A percentile compares a stretch with the other conserved stretches of the same genome.
These are phyloP conservation scores for Sideroxylon spinosum DNA, from an alignment of 179 eudicot species.

Conservation along the genomic window DNA sequence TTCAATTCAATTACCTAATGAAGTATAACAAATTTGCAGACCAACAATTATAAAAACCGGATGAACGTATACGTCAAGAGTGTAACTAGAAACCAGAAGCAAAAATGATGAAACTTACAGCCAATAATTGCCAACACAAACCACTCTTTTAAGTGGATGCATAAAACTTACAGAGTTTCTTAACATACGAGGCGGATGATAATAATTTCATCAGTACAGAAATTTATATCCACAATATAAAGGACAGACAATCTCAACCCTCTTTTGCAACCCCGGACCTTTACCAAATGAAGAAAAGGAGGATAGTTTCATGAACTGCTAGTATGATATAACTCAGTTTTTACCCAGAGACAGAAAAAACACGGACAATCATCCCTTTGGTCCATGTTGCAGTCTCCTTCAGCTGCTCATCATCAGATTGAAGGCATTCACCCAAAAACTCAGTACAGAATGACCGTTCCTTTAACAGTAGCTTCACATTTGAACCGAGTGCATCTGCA, in stretches of 20 bases:
- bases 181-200: not conserved
- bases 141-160: slow-evolving; percentile 20
- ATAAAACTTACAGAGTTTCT: not conserved
- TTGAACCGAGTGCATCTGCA: slow-evolving; percentile 81
- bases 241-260: slow-evolving; percentile 9
- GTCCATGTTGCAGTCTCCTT: slow-evolving; percentile 81
- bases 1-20: no score
- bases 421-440: slow-evolving; percentile 67
- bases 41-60: no score
- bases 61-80: no score
- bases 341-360: slow-evolving; percentile 37
- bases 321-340: not conserved
- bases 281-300: not conserved
- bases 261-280: slow-evolving; percentile 2
- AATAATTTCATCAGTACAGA: slow-evolving; percentile 18
- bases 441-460: slow-evolving; percentile 45
- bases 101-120: no score
- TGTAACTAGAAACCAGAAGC: no score
- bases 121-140: not conserved
- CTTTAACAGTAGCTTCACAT: slow-evolving; percentile 44
- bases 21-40: no score
- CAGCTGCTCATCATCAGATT: slow-evolving; percentile 70
- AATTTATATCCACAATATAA: slow-evolving; percentile 14
- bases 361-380: slow-evolving; percentile 73
- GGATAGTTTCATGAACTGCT: slow-evolving; percentile 15